Base-by-base conservation (phyloP, 768 basidiomycete species). In the Xerocomellus dryophilus region DNA sequence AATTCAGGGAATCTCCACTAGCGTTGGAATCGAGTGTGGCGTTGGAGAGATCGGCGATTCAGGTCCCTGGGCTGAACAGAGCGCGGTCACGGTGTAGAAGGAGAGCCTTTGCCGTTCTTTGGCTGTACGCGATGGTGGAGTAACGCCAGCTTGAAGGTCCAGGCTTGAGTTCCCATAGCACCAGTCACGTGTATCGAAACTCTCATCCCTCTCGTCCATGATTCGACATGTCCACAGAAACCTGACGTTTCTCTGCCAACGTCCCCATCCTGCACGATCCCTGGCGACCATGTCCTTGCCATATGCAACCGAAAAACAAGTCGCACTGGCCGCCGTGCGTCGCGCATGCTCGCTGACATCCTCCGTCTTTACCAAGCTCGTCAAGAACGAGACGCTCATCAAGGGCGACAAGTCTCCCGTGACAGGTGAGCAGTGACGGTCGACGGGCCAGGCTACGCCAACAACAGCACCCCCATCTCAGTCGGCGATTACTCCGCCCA, bases 401-500 rank as follows among this genome's bases (percentile, higher is more conserved):
- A 98, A 99, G 69, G 84, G 80, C 25, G 96, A 99, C 76, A 94
- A 94, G 70, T 88, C 87, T 2, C 93, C 93, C 10, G 93, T 96
- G 1, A 95, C 93, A 12, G 86, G 91, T 88, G 55, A 46, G 76
- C 60, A 39, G 5, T 14, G 34, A 20, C 14, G 8, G 36, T 39
- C 31, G 43, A 23, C 43, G 12, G 6, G 6, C 10, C 20, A 23
- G 10, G 5, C 18, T 25, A 36, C 36, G 15, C 43, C 20, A 1
- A 50, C 23, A 31, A 29, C 42, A 38, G 15, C 48, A 25, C 18
- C 2, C 35, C 2, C 34, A 14, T 49, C 11, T 23, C 61, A 95
- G 94, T 97, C 20, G 97, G 89, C 35, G 97, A 98, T 72, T 94
- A 87, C 70, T 82, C 95, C 4, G 91, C 95, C 0, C 97, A 99